These are phyloP conservation scores for Saprolegnia diclina DNA, from an alignment of 352 stramenopile genomes.

Conservation along the genomic window DNA sequence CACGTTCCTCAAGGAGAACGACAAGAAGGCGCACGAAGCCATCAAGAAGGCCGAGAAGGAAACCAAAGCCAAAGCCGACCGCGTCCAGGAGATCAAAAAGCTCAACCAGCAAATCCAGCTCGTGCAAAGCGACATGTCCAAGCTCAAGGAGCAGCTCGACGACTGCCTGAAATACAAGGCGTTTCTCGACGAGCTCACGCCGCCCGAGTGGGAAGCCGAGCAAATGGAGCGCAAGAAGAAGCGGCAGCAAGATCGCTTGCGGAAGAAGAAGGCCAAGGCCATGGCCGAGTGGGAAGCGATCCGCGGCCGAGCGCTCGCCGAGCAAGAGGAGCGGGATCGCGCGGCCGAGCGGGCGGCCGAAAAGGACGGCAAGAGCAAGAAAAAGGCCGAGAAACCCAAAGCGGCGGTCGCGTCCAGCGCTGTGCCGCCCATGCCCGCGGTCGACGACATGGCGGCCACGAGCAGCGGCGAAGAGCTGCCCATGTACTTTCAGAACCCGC, in stretches of 20 bases:
- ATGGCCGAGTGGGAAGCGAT: slow-evolving; percentile 62
- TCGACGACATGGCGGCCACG: slow-evolving; percentile 54
- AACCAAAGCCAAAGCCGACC: slow-evolving; percentile 91
- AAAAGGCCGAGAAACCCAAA: slow-evolving; percentile 47
- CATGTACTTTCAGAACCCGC: slow-evolving; percentile 93
- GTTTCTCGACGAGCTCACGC: slow-evolving; percentile 90
- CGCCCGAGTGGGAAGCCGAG: slow-evolving; percentile 76
- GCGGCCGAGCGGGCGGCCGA: slow-evolving; percentile 52
- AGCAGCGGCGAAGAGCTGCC: slow-evolving; percentile 88
- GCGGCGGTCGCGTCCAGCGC: slow-evolving; percentile 29
- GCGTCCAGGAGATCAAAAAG: slow-evolving; percentile 93
- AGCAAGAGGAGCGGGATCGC: slow-evolving; percentile 63
- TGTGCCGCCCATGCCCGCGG: slow-evolving; percentile 57
- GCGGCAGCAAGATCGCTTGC: slow-evolving; percentile 51
- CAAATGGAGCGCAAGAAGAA: slow-evolving; percentile 69
- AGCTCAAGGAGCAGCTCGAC: slow-evolving; percentile 91
- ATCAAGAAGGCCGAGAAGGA: slow-evolving; percentile 93
- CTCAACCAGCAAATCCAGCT: slow-evolving; percentile 94
- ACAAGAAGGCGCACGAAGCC: slow-evolving; percentile 94
- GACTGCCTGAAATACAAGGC: slow-evolving; percentile 92
- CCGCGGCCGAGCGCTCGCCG: slow-evolving; percentile 42
- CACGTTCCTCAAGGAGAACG: slow-evolving; percentile 96
- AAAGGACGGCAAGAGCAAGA: slow-evolving; percentile 48
- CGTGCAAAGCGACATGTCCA: slow-evolving; percentile 91
- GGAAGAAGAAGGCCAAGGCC: slow-evolving; percentile 67